These are phyloP conservation scores for Senecio squalidus DNA, from an alignment of 140 eudicot species.

Conservation along the genomic window DNA sequence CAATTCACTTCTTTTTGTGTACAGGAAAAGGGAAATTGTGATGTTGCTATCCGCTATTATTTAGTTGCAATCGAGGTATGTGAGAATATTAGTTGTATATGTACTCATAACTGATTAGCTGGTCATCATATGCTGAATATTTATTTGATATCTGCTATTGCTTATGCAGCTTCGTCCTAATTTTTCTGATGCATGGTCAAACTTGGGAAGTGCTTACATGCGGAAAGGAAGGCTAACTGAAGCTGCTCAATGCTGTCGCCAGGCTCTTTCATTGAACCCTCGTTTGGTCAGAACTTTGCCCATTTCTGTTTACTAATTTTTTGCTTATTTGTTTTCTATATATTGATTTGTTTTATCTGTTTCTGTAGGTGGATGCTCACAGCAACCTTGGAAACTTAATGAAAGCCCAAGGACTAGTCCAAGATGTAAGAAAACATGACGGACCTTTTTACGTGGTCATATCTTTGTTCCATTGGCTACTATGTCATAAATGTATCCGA, in stretches of 20 bases:
- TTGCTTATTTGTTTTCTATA: not conserved
- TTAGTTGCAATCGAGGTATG: conserved; percentile 87
- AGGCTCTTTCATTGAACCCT: conserved; percentile 93
- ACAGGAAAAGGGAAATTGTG: conserved; percentile 96
- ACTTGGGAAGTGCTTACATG: conserved; percentile 96
- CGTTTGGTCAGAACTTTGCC: conserved; percentile 47
- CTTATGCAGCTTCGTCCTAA: conserved; percentile 88
- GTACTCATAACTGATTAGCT: not conserved
- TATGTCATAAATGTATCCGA: not conserved
- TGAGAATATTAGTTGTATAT: not conserved
- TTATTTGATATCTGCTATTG: conserved; percentile 3
- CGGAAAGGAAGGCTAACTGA: conserved; percentile 84
- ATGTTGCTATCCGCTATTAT: conserved; percentile 86
- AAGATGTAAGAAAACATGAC: conserved; percentile 49
- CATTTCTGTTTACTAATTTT: not conserved
- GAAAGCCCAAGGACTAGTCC: conserved; percentile 97
- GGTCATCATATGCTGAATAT: conserved; percentile 5
- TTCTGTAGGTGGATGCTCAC: conserved; percentile 88
- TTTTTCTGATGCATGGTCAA: conserved; percentile 99
- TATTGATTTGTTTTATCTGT: not conserved
- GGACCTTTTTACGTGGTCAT: not conserved
- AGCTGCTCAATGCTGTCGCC: conserved; percentile 97
- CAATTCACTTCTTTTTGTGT: not conserved
- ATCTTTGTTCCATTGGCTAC: conserved; percentile 5
- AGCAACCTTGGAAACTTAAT: conserved; percentile 93